Percentiles rank a stretch among this genome's conserved stretches.
phyloP scores from a whole-genome alignment of 306 rosid species.

The Parietaria judaica region DNA sequence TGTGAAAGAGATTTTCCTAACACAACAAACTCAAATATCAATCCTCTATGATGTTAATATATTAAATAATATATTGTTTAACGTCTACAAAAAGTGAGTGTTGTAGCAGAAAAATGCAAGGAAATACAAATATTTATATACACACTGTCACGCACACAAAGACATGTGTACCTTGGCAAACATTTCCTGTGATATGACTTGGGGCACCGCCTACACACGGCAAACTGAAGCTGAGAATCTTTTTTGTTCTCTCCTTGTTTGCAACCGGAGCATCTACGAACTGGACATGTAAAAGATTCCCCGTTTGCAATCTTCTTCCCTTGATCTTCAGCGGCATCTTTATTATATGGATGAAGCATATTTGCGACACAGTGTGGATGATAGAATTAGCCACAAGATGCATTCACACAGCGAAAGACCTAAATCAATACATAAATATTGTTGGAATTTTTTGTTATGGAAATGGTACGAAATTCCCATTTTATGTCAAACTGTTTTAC shows the following conservation, averaged over 20 bases:
- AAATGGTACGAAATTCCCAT: too few relatives aligned
- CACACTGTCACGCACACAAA: too few relatives aligned
- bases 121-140: too few relatives aligned
- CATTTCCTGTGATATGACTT: constrained; percentile 84
- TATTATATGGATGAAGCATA: constrained; percentile 35
- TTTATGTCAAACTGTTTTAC: too few relatives aligned
- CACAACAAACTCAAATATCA: constrained; percentile 34
- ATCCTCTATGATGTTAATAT: constrained; percentile 5
- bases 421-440: constrained; percentile 18
- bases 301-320: constrained; percentile 52
- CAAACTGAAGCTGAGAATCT: constrained; percentile 50
- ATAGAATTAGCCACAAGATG: constrained; percentile 88
- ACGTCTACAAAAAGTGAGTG: neutral
- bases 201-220: constrained; percentile 96
- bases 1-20: constrained; percentile 55
- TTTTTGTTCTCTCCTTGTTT: constrained; percentile 66
- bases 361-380: constrained; percentile 73
- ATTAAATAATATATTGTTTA: constrained; percentile 9
- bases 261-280: constrained; percentile 71
- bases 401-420: constrained; percentile 79
- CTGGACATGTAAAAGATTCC: constrained; percentile 70
- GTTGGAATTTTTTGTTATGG: too few relatives aligned
- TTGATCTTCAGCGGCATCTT: constrained; percentile 45
- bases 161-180: constrained; percentile 52
- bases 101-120: constrained; percentile 6